Evolutionary conservation across 2,329 filamentous ascomycete genomes (phyloP).

Genomic region (Phyllosticta citriasiana): DNA sequence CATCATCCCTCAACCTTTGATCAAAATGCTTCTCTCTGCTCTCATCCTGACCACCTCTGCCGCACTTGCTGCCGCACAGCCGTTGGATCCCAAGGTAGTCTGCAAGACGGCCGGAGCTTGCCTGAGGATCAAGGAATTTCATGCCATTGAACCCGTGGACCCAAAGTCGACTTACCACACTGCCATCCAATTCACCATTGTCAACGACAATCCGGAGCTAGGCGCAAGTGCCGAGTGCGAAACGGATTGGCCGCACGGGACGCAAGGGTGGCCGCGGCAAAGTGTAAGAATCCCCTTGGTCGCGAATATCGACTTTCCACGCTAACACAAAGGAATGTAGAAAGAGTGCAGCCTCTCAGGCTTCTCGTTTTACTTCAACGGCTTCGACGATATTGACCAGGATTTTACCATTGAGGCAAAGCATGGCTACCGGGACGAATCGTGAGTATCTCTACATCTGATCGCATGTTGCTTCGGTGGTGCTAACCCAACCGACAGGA

Average conservation of each 20-base stretch:
- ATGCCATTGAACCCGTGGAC: neutral
- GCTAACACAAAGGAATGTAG: slow-evolving; percentile 3
- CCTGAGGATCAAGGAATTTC: neutral
- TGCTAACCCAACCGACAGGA: neutral
- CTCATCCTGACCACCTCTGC: neutral
- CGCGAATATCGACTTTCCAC: neutral
- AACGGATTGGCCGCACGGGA: neutral
- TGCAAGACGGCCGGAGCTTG: neutral
- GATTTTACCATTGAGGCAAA: slow-evolving; percentile 3
- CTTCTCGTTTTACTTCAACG: slow-evolving; percentile 2
- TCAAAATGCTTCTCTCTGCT: neutral
- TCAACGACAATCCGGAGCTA: neutral
- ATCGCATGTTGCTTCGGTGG: neutral
- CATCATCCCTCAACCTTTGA: too few relatives aligned
- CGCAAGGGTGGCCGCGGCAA: neutral
- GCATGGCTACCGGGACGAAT: neutral
- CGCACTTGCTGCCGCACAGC: neutral
- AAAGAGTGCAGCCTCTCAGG: neutral
- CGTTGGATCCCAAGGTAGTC: neutral
- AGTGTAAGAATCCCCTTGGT: neutral
- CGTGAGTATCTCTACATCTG: neutral
- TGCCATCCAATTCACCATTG: neutral
- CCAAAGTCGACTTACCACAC: neutral
- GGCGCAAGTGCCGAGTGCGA: neutral
- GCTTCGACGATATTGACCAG: neutral